Percentiles rank a stretch among this genome's conserved stretches.
Evolutionary conservation across 257 asterid species (phyloP).

Genomic region (Eucommia ulmoides): DNA sequence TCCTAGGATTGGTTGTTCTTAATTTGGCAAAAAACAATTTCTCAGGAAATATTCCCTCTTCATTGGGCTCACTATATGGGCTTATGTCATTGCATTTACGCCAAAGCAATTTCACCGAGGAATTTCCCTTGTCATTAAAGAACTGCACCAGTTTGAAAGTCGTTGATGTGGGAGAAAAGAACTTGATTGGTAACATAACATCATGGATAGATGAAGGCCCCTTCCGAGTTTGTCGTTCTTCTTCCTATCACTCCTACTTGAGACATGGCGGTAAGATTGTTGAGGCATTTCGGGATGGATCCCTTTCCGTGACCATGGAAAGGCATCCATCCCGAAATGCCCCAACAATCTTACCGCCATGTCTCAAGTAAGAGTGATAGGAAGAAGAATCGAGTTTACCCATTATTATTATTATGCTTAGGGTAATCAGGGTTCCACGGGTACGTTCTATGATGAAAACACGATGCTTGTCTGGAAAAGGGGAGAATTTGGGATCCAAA

Average conservation of each 20-base stretch:
- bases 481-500: not conserved
- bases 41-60: not conserved
- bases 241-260: too few relatives aligned
- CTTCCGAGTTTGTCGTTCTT: not conserved
- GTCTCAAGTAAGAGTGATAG: not conserved
- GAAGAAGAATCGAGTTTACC: not conserved
- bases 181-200: not conserved
- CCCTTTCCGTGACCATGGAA: not conserved
- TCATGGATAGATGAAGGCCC: not conserved
- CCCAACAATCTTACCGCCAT: not conserved
- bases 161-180: not conserved
- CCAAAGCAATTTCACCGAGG: not conserved
- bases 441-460: too few relatives aligned
- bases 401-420: not conserved
- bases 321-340: not conserved
- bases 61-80: not conserved
- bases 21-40: not conserved
- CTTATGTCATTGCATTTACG: not conserved
- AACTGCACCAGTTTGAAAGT: not conserved
- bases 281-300: not conserved
- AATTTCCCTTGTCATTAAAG: not conserved
- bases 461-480: too few relatives aligned
- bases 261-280: not conserved
- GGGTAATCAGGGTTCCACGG: not conserved
- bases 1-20: not conserved